A percentile compares a stretch with the other conserved stretches of the same genome.
phyloP scores from a whole-genome alignment of 208 protist species.

The Herpetomonas samuelpessoai region DNA sequence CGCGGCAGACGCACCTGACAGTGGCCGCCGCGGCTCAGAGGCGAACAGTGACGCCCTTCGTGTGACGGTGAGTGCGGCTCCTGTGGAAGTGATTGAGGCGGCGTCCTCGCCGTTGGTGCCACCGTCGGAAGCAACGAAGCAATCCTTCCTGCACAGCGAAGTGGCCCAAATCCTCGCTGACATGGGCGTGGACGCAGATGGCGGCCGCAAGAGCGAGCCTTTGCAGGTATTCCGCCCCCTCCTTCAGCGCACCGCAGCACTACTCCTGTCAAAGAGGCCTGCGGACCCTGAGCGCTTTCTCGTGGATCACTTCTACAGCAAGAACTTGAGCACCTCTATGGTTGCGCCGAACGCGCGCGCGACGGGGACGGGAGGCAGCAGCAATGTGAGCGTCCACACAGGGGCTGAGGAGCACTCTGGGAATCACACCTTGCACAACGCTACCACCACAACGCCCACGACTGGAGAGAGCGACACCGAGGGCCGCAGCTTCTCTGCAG shows the following conservation, averaged over 20 bases:
- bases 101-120: background rate
- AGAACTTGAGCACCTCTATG: background rate
- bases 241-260: constrained; percentile 1
- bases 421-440: too few relatives aligned
- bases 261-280: constrained; percentile 8
- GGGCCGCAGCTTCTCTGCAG: background rate
- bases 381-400: background rate
- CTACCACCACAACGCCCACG: background rate
- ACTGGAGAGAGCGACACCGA: constrained; percentile 1
- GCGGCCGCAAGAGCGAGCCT: background rate
- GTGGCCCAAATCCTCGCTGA: constrained; percentile 34
- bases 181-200: constrained; percentile 12
- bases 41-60: constrained; percentile 5
- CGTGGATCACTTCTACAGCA: constrained; percentile 7
- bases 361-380: background rate
- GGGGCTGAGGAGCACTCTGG: too few relatives aligned
- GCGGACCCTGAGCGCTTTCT: constrained; percentile 11
- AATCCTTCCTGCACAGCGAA: constrained; percentile 1
- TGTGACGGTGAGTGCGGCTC: constrained; percentile 5
- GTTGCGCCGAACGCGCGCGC: background rate
- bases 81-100: constrained; percentile 7
- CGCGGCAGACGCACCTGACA: background rate
- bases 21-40: background rate
- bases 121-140: background rate
- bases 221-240: background rate